These are phyloP conservation scores for Pythium periplocum DNA, from an alignment of 352 stramenopile species.

Conservation along the genomic window DNA sequence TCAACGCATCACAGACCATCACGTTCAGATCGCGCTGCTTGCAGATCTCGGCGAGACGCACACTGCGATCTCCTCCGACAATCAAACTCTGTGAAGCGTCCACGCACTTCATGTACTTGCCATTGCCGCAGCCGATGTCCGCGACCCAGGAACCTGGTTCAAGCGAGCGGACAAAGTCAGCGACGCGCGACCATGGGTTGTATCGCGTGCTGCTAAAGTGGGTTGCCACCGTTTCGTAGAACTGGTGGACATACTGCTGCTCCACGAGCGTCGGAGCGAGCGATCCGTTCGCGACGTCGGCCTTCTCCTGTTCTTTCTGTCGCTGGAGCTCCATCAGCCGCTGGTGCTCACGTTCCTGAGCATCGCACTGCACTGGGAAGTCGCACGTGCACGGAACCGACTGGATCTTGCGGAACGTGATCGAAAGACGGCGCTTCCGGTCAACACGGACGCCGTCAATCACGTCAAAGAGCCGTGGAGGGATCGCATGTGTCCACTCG, in stretches of 20 bases:
- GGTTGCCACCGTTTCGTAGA: slow-evolving; percentile 79
- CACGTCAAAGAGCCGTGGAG: slow-evolving; percentile 77
- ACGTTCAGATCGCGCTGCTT: slow-evolving; percentile 49
- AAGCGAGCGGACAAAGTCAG: slow-evolving; percentile 54
- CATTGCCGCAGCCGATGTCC: slow-evolving; percentile 83
- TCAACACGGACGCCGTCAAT: slow-evolving; percentile 67
- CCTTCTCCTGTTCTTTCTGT: slow-evolving; percentile 4
- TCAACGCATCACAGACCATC: slow-evolving; percentile 69
- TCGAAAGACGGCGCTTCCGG: slow-evolving; percentile 64
- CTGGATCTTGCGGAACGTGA: slow-evolving; percentile 87
- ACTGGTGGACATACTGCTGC: slow-evolving; percentile 80
- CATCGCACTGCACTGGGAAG: slow-evolving; percentile 71
- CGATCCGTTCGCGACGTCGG: slow-evolving; percentile 15
- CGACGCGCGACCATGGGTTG: slow-evolving; percentile 76
- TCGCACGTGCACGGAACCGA: slow-evolving; percentile 57
- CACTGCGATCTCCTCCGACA: slow-evolving; percentile 65
- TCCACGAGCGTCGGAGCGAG: slow-evolving; percentile 61
- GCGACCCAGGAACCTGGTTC: slow-evolving; percentile 57
- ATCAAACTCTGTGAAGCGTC: slow-evolving; percentile 35
- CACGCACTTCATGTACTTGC: slow-evolving; percentile 88
- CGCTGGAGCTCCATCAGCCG: slow-evolving; percentile 4
- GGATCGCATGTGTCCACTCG: slow-evolving; percentile 86
- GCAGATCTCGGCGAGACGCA: slow-evolving; percentile 63
- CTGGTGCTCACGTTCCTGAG: slow-evolving; percentile 11
- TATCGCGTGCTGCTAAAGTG: slow-evolving; percentile 88